A percentile compares a stretch with the other conserved stretches of the same genome.
Conservation (phyloP, 2,329 filamentous ascomycete species). For the Diplodia sapinea region DNA sequence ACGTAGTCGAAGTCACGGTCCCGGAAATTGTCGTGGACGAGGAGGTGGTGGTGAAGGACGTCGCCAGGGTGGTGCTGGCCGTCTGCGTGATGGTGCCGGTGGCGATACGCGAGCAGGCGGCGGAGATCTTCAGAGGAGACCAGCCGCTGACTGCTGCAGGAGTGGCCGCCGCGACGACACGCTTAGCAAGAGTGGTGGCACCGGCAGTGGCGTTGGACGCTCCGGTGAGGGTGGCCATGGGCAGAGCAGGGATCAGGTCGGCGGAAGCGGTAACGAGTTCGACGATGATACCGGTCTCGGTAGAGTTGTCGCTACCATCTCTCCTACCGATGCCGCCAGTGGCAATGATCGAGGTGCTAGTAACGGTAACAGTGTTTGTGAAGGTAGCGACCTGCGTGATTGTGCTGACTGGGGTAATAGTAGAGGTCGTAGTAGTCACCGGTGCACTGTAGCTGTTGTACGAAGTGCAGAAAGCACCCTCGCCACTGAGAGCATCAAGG, state of each 20-base stretch:
- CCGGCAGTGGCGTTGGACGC: background rate
- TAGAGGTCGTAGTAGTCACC: background rate
- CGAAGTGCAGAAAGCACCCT: background rate
- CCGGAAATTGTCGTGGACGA: background rate
- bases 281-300: background rate
- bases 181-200: background rate
- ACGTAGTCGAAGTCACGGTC: background rate
- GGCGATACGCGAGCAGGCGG: conserved; percentile 11
- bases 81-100: background rate
- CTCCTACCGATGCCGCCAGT: background rate
- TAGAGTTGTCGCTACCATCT: background rate
- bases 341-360: background rate
- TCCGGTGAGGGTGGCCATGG: background rate
- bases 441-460: background rate
- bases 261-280: background rate
- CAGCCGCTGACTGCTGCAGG: background rate
- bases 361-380: background rate
- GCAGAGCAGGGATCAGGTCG: background rate
- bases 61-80: background rate
- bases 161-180: background rate
- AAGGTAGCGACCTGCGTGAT: background rate
- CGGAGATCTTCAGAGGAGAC: background rate
- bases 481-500: background rate
- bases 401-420: background rate
- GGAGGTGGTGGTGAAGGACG: background rate